Percentiles rank a stretch among this genome's conserved stretches.
Conservation (phyloP, 768 basidiomycete species). For the Ramaria sp. region DNA sequence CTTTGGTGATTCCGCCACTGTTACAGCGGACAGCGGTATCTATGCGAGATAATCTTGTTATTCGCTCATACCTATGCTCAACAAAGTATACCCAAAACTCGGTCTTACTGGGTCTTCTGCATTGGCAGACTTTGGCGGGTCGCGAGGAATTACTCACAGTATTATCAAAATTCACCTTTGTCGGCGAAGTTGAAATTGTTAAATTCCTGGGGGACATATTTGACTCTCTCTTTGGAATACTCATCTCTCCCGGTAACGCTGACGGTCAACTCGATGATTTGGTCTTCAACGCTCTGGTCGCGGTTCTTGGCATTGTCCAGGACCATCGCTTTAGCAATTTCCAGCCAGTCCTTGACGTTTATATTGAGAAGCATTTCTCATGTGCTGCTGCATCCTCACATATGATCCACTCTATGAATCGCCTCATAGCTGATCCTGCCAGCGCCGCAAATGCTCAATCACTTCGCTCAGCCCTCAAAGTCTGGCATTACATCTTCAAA, state of each 20-base stretch:
- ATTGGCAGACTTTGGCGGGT: constrained; percentile 66
- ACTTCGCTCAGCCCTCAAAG: constrained; percentile 84
- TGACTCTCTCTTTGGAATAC: constrained; percentile 84
- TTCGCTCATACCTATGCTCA: constrained; percentile 87
- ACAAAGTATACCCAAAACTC: constrained; percentile 87
- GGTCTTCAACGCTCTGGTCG: constrained; percentile 86
- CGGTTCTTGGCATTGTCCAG: constrained; percentile 83
- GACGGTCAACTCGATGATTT: constrained; percentile 71
- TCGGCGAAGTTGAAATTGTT: constrained; percentile 89
- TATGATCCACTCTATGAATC: constrained; percentile 82
- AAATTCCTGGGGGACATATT: constrained; percentile 88
- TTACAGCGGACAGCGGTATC: constrained; percentile 56
- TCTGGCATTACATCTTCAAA: constrained; percentile 95
- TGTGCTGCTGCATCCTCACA: constrained; percentile 72
- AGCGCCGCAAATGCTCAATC: constrained; percentile 62
- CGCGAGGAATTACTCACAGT: constrained; percentile 57
- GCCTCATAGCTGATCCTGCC: constrained; percentile 63
- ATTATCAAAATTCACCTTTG: constrained; percentile 80
- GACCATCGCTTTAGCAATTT: constrained; percentile 95
- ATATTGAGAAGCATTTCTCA: constrained; percentile 83
- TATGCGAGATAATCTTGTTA: constrained; percentile 63
- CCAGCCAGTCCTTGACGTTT: constrained; percentile 85
- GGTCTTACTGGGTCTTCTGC: constrained; percentile 66
- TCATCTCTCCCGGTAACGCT: constrained; percentile 65
- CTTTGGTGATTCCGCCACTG: constrained; percentile 44